Base-by-base conservation (phyloP, 2,329 filamentous ascomycete genomes). In the Pestalotiopsis sp. region DNA sequence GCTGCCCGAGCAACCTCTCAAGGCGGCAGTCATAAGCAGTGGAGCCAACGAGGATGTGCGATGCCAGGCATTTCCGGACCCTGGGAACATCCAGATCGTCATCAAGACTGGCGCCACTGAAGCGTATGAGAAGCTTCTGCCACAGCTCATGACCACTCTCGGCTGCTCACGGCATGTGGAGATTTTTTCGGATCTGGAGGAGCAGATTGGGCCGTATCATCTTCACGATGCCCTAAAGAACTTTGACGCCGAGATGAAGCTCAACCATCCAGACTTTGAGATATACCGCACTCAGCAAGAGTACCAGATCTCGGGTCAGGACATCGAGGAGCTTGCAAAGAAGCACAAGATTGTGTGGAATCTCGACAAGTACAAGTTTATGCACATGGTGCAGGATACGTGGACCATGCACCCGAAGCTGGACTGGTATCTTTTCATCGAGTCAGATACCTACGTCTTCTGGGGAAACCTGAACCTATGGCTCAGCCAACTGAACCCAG, bases 291-390 rank as follows among this genome's bases (percentile, higher is more conserved):
- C 36, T 6, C 59, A 62, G 36, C 59, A 62, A 14, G 59, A 62
- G 59, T 62, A 62, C 59, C 59, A 62, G 17, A 20, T 20, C 14
- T 36, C 59, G 5, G 59, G 59, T 4, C 59, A 62, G 59, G 59
- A 41, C 13, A 36, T 62, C 17, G 27, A 27, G 5, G 59, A 62
- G 36, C 59, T 62, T 12, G 59, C 25, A 36, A 62, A 62, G 31
- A 62, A 62, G 59, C 59, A 62, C 59, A 62, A 62, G 17, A 39
- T 62, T 20, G 59, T 62, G n/a, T 62, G 59, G 59, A 62, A 62
- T 4, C 59, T 62, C 25, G 59, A 62, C 59, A 62, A 39, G 59
- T 62, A 62, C 31, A 62, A 62, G 14, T 62, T 62, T 36, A 62
- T 62, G 59, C 59, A 62, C 59, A 62, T 62, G 59, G 59, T 62